Conservation (phyloP, 2,329 filamentous ascomycete genomes). For the Neurospora sp. region DNA sequence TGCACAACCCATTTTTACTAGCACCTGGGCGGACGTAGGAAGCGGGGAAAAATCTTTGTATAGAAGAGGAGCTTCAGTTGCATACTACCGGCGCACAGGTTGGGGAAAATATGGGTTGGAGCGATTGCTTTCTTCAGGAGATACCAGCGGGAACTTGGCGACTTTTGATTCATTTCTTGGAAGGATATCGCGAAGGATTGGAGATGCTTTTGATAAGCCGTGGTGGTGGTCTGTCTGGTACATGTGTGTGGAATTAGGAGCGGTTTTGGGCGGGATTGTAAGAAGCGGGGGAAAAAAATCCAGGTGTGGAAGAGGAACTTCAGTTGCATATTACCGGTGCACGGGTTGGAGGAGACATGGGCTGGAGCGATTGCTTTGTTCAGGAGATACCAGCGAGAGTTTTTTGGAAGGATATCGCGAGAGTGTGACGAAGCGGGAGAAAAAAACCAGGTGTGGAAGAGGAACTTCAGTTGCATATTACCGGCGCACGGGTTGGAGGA, state of each 20-base stretch:
- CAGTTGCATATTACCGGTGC: not conserved
- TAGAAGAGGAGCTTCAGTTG: not conserved
- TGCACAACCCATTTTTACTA: not conserved
- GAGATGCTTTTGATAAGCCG: slow-evolving; percentile 24
- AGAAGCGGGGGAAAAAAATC: not conserved
- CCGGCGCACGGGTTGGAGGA: not conserved
- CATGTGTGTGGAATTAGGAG: not conserved
- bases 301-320: not conserved
- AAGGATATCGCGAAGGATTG: slow-evolving; percentile 14
- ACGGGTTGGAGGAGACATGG: not conserved
- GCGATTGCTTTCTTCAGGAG: not conserved
- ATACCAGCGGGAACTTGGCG: not conserved
- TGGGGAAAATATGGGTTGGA: not conserved
- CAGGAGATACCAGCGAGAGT: not conserved
- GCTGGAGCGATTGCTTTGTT: not conserved
- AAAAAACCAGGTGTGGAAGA: not conserved
- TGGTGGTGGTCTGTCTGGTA: not conserved
- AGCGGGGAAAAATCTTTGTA: not conserved
- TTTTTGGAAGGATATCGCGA: not conserved
- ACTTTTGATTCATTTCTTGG: not conserved
- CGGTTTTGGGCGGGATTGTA: not conserved
- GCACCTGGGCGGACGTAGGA: not conserved
- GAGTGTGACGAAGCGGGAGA: not conserved
- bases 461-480: not conserved
- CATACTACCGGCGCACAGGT: not conserved